Conservation (phyloP, 1,284 basidiomycete species). For the Mycena citricolor region DNA sequence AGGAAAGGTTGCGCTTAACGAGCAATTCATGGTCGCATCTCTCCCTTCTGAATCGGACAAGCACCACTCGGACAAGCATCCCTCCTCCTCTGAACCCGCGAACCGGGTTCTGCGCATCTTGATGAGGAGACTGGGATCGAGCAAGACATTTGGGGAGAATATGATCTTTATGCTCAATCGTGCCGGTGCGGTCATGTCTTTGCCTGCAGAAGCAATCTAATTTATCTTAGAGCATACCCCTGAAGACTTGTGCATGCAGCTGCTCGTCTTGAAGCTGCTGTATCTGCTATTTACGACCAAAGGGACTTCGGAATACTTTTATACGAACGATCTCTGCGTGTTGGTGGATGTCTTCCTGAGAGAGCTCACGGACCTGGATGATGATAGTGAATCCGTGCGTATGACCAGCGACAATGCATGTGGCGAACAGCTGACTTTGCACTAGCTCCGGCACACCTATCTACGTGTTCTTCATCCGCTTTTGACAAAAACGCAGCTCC, state of each 20-base stretch:
- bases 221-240: slow-evolving; percentile 74
- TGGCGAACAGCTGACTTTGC: slow-evolving; percentile 7
- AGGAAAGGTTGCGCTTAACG: slow-evolving; percentile 84
- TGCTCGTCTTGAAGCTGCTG: slow-evolving; percentile 92
- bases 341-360: slow-evolving; percentile 96
- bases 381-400: slow-evolving; percentile 86
- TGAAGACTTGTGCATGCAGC: slow-evolving; percentile 93
- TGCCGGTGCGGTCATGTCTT: slow-evolving; percentile 61
- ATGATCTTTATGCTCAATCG: slow-evolving; percentile 99
- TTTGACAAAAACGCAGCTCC: slow-evolving; percentile 91
- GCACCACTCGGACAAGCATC: slow-evolving; percentile 3
- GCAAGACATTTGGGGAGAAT: slow-evolving; percentile 96
- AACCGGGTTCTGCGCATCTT: slow-evolving; percentile 87
- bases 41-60: slow-evolving; percentile 10
- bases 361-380: slow-evolving; percentile 87
- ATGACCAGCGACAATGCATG: neutral
- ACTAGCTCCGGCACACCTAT: slow-evolving; percentile 94
- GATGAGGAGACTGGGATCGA: slow-evolving; percentile 78
- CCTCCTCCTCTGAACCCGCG: slow-evolving; percentile 35
- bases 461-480: slow-evolving; percentile 95
- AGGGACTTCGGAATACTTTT: slow-evolving; percentile 95
- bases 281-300: slow-evolving; percentile 94
- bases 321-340: slow-evolving; percentile 96
- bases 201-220: no score
- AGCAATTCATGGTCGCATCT: slow-evolving; percentile 95